Evolutionary conservation across 495 filamentous ascomycete species (phyloP).

Genomic region (Aspergillus conjunctus): DNA sequence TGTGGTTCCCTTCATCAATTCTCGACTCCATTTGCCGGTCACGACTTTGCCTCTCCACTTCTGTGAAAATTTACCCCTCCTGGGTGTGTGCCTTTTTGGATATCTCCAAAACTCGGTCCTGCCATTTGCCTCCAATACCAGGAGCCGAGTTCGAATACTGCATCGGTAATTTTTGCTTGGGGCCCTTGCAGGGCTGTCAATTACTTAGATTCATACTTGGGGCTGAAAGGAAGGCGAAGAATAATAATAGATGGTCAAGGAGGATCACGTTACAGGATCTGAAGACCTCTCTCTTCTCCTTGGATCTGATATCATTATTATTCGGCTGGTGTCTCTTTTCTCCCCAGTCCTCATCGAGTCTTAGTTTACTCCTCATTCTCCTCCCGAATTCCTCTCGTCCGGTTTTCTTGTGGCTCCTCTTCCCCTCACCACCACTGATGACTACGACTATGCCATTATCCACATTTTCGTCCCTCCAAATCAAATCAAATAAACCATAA

Average conservation of each 20-base stretch:
- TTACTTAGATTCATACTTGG: not conserved
- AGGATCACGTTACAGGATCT: not conserved
- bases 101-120: not conserved
- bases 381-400: not conserved
- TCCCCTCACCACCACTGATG: not conserved
- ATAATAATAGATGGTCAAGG: not conserved
- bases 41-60: not conserved
- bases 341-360: not conserved
- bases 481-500: conserved; percentile 1
- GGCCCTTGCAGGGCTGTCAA: conserved; percentile 2
- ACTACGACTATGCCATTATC: conserved; percentile 1
- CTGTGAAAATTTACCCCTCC: not conserved
- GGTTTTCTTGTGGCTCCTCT: conserved; percentile 2
- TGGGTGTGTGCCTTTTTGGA: not conserved
- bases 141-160: not conserved
- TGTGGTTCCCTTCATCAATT: not conserved
- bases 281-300: not conserved
- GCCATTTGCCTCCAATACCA: not conserved
- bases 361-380: not conserved
- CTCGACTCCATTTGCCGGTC: not conserved
- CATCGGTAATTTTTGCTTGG: conserved; percentile 1
- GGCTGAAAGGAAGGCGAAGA: not conserved
- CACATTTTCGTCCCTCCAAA: conserved; percentile 4
- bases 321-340: not conserved
- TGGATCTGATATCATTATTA: conserved; percentile 1